Evolutionary conservation across 1,284 basidiomycete species (phyloP).

Genomic region (Rhodotorula sp.): DNA sequence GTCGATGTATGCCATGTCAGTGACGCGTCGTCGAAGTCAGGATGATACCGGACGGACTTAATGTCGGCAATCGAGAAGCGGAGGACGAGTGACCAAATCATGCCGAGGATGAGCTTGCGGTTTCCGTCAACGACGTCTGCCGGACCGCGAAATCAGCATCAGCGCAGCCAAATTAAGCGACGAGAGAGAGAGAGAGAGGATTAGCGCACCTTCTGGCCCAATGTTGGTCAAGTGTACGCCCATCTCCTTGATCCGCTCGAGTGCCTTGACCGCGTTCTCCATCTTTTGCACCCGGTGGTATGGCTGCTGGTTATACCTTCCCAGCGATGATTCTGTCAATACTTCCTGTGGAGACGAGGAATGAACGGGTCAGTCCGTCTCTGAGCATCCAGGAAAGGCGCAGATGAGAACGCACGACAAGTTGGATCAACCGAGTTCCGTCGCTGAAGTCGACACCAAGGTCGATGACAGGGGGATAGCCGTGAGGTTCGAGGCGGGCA

Average conservation of each 20-base stretch:
- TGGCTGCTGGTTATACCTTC: constrained; percentile 84
- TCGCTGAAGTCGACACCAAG: constrained; percentile 88
- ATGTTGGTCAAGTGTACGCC: constrained; percentile 98
- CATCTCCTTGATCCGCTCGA: constrained; percentile 90
- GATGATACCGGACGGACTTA: constrained; percentile 59
- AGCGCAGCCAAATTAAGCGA: too few species aligned
- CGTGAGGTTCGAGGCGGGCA: constrained; percentile 81
- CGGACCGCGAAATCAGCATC: too few species aligned
- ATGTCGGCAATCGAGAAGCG: constrained; percentile 98
- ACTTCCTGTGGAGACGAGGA: constrained; percentile 48
- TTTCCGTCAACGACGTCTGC: constrained; percentile 97
- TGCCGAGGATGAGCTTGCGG: constrained; percentile 92
- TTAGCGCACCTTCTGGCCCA: constrained; percentile 74
- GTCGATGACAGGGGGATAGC: constrained; percentile 84
- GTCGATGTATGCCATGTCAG: too few species aligned
- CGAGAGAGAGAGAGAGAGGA: background rate
- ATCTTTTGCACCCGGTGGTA: constrained; percentile 93
- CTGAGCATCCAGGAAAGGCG: constrained; percentile 15
- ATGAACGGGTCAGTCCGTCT: too few species aligned
- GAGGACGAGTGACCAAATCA: constrained; percentile 98
- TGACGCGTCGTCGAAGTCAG: too few species aligned
- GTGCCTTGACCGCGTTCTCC: constrained; percentile 94
- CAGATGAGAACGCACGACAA: constrained; percentile 61
- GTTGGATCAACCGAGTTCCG: constrained; percentile 85
- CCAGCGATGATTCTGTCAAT: constrained; percentile 71